Conservation (phyloP, 345 rosid genomes). For the Populus ilicifolia region DNA sequence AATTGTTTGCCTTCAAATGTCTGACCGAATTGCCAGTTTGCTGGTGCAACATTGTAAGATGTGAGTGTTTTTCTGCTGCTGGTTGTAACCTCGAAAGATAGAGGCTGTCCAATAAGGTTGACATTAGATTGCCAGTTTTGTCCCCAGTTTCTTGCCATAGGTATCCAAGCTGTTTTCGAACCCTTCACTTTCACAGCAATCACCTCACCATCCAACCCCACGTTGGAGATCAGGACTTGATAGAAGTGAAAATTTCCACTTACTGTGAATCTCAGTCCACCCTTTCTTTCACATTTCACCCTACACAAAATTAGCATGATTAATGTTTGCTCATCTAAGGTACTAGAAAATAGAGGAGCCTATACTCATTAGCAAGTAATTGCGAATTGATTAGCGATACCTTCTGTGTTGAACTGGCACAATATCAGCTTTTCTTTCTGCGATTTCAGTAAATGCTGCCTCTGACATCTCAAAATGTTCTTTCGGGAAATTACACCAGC, state of each 20-base stretch:
- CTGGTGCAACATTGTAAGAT: conserved; percentile 78
- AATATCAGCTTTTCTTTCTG: conserved; percentile 56
- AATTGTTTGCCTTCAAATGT: conserved; percentile 81
- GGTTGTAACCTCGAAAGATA: conserved; percentile 80
- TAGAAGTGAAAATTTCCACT: conserved; percentile 66
- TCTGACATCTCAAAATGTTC: conserved; percentile 88
- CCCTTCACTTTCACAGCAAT: conserved; percentile 86
- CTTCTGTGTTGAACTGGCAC: conserved; percentile 81
- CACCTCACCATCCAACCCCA: conserved; percentile 76
- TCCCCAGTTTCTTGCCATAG: conserved; percentile 96
- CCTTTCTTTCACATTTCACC: conserved; percentile 66
- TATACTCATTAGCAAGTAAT: background rate
- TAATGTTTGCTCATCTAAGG: background rate
- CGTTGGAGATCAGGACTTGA: conserved; percentile 75
- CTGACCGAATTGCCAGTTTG: conserved; percentile 79
- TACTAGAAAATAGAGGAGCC: background rate
- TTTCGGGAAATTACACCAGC: conserved; percentile 92
- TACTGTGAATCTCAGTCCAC: conserved; percentile 70
- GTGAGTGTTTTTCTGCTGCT: conserved; percentile 54
- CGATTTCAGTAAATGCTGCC: conserved; percentile 81
- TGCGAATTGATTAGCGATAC: conserved; percentile 13
- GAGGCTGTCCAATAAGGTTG: conserved; percentile 72
- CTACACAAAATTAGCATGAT: conserved; percentile 26
- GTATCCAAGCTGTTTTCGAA: conserved; percentile 85
- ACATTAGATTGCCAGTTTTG: conserved; percentile 47